A percentile compares a stretch with the other conserved stretches of the same genome.
phyloP scores from a whole-genome alignment of 257 asterid species.

The Solanum gracilifrons region DNA sequence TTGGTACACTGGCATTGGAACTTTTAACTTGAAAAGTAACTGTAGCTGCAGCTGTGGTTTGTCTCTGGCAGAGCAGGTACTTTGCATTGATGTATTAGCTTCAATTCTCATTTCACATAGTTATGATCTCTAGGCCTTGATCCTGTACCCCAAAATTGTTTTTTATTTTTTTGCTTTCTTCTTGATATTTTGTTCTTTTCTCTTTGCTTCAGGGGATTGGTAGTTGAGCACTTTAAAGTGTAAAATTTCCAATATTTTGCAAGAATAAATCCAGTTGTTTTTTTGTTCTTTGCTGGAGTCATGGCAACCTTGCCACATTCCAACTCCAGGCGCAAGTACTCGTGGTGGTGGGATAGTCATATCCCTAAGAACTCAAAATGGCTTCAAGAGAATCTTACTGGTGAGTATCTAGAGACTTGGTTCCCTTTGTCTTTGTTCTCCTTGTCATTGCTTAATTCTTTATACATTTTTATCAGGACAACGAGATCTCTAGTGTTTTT shows the following conservation, averaged over 20 bases:
- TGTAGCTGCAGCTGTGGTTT: background rate
- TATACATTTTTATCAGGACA: background rate
- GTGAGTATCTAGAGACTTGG: constrained; percentile 17
- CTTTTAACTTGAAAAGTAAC: background rate
- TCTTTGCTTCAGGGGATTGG: background rate
- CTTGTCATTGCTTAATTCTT: background rate
- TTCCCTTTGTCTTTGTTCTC: background rate
- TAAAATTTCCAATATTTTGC: constrained; percentile 12
- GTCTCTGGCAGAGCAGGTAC: background rate
- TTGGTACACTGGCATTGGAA: background rate
- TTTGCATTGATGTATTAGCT: background rate
- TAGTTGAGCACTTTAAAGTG: background rate
- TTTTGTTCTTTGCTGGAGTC: constrained; percentile 34
- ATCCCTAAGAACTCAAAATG: constrained; percentile 93
- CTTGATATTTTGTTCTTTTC: background rate
- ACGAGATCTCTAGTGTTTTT: background rate
- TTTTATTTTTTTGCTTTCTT: background rate
- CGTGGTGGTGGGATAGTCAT: constrained; percentile 99
- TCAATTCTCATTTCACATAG: background rate
- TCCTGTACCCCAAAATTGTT: background rate
- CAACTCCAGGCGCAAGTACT: constrained; percentile 62
- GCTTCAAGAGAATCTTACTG: constrained; percentile 93
- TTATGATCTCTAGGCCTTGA: constrained; percentile 23
- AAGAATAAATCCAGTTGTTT: constrained; percentile 19
- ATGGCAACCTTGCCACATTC: constrained; percentile 57